Base-by-base conservation (phyloP, 78 protist genomes). In the Chrysochromulina parva region DNA sequence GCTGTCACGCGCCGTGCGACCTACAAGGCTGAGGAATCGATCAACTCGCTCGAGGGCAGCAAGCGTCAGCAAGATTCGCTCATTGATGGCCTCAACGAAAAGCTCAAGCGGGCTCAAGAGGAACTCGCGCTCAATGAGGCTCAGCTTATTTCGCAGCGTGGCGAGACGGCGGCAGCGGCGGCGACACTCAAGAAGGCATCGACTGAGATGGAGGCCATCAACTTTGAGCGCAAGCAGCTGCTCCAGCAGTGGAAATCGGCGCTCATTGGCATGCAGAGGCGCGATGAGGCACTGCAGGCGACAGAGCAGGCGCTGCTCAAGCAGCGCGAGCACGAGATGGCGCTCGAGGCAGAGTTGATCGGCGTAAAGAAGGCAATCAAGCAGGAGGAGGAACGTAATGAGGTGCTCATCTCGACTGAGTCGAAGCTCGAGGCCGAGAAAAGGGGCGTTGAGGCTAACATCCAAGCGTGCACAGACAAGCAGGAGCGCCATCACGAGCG, bases 11-110 rank as follows among this genome's bases (percentile, higher is more conserved):
- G 94, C 73, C 93, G 96, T 2, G 94, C 74, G 1, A 82, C 96
- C 16, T 94, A 94, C 90, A 90, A 91, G 60, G 94, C 96, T 3
- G 96, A 94, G 54, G 95, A 92, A 47, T 76, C 38, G 48, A 48
- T 94, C 67, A 7, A 26, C 11, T 69, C 57, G 71, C 88, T 92
- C 26, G 96, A 94, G 58, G 16, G 7, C 53, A 58, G 5, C 47
- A 94, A 94, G 92, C 3, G 24, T 47, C 17, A 24, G 24, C 96
- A 94, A 81, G 96, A 93, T 62, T 7, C 3, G 6, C 74, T 94
- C 19, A 60, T 94, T 54, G 94, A 91, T 84, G 0, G 9, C 19
- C 74, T 94, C 55, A 71, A 89, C 88, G 93, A 87, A 28, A 88
- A 87, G 53, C 22, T 94, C 28, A 28, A 58, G n/a, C 4, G 20